Evolutionary conservation across 148 eudicot species (phyloP), one percentile per base, ranked within the genome.

Genomic region (Simmondsia chinensis): DNA sequence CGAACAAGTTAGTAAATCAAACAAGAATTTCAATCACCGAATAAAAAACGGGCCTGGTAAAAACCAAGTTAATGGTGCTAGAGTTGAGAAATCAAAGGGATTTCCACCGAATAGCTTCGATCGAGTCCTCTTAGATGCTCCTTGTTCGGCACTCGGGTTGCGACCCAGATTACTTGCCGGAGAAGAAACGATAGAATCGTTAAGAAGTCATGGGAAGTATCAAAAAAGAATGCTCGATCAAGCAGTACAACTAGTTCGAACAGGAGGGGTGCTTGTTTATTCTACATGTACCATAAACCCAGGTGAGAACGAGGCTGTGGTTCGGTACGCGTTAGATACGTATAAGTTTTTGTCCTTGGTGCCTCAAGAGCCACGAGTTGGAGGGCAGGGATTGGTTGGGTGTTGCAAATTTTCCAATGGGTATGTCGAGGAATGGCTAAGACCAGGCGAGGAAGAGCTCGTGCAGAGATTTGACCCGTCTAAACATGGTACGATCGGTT

Each of bases 251-350:
- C 70, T 89, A 25, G 95, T 84, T 73, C 91, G 85, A 14, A 76
- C 94, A 43, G 97, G 97, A 46, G 97, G 97, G 54, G 87, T 89
- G 45, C 40, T 89, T 27, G 97, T 84, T 4, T 89, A 89, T 63
- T 89, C 97, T 21, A 89, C 97, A 46, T 89, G 97, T 59, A 84
- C 97, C 22, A 84, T 89, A 62, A 89, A 81, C 62, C 97, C 97
- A 0, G 95, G 97, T 31, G 97, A 89, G 68, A 89, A 89, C 38
- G 95, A 89, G 54, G 84, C 78, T 11, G 33, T 89, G 37, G 95
- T 84, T 25, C 79, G 97, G 39, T 76, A 89, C 59, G 97, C 97
- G 29, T 59, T 89, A 35, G 88, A 89, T 48, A 76, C 60, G 12
- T 84, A 84, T 59, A 81, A 79, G 59, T 89, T 76, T 57, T 85